Evolutionary conservation across 768 basidiomycete genomes (phyloP), one percentile per base, ranked within the genome.

Genomic region (Phlebiopsis gigantea): DNA sequence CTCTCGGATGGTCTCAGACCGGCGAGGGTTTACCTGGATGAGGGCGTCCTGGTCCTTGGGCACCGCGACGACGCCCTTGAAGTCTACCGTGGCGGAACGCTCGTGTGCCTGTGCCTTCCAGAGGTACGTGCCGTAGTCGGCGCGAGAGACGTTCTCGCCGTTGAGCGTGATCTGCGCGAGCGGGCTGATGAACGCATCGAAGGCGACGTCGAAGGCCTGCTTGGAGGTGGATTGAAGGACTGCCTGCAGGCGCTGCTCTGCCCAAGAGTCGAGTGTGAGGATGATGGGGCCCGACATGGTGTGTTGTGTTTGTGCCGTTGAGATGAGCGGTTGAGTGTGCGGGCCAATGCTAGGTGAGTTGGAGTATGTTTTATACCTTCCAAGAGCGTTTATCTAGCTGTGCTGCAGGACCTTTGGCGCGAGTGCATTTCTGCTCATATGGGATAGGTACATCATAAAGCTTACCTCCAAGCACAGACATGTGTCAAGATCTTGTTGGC

Each of bases 211-310:
- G 17, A 45, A 45, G 24, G 3, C 44, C 3, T 4, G 15, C 44
- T 45, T 12, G 15, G 44, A 21, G 44, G 12, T 45, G 2, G 44
- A 12, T 19, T 45, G 19, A 9, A 45, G 24, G 14, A 45, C 9
- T 9, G 4, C 19, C 24, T 45, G n/a, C 15, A 45, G 44, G 4
- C 24, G 44, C 8, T 39, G 34, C 34, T 39, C 34, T 14, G 75
- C 72, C 76, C 76, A 80, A 41, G 65, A 62, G 25, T 71, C 69
- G 58, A 80, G 78, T 1, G 70, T 59, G 7, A 75, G 77, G 48
- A 75, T 71, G 53, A 73, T 69, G 57, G 73, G 65, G 30, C 12
- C 34, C 34, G 34, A 10, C 8, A 39, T n/a, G 34, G 17, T 17
- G 17, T 39, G 34, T 39, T 39, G 12, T 3, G 3, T 39, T 39